Percentiles rank a stretch among this genome's conserved stretches.
These are phyloP conservation scores for Trypanosoma platydactyli DNA, from an alignment of 208 protist species.

Conservation along the genomic window DNA sequence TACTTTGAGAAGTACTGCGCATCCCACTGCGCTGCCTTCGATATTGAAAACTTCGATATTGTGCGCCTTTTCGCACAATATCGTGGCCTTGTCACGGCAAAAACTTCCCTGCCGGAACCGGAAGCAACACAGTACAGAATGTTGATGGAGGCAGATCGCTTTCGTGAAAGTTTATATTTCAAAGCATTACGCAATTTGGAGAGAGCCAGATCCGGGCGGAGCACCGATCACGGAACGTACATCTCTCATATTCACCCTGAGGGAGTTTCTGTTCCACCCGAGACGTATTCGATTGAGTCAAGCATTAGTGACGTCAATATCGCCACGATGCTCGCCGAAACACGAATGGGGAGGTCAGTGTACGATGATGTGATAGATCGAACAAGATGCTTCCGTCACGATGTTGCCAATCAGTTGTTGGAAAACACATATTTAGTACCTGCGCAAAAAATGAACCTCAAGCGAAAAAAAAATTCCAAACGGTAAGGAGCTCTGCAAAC, in stretches of 20 bases:
- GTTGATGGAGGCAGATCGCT: constrained; percentile 49
- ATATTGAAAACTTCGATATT: constrained; percentile 65
- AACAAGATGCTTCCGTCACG: constrained; percentile 44
- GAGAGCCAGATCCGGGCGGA: constrained; percentile 36
- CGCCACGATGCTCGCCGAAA: constrained; percentile 59
- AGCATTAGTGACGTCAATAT: constrained; percentile 56
- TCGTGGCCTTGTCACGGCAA: constrained; percentile 40
- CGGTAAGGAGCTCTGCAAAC: no score
- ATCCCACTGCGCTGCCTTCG: constrained; percentile 41
- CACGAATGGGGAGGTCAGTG: constrained; percentile 53
- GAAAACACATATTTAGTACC: constrained; percentile 20
- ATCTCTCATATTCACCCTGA: constrained; percentile 32
- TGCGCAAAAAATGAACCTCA: background rate
- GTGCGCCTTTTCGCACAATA: constrained; percentile 57
- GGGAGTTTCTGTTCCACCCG: constrained; percentile 13
- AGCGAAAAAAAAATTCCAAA: background rate
- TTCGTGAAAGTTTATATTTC: constrained; percentile 61
- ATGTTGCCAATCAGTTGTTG: constrained; percentile 24
- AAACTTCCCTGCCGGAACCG: constrained; percentile 17
- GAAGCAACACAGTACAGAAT: constrained; percentile 42
- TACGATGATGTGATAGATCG: constrained; percentile 79
- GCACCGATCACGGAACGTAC: constrained; percentile 63
- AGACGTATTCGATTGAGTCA: constrained; percentile 50
- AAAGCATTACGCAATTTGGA: constrained; percentile 53
- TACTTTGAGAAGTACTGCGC: constrained; percentile 75